Evolutionary conservation across 306 rosid species (phyloP), one percentile per base, ranked within the genome.

Genomic region (Casuarina glauca): DNA sequence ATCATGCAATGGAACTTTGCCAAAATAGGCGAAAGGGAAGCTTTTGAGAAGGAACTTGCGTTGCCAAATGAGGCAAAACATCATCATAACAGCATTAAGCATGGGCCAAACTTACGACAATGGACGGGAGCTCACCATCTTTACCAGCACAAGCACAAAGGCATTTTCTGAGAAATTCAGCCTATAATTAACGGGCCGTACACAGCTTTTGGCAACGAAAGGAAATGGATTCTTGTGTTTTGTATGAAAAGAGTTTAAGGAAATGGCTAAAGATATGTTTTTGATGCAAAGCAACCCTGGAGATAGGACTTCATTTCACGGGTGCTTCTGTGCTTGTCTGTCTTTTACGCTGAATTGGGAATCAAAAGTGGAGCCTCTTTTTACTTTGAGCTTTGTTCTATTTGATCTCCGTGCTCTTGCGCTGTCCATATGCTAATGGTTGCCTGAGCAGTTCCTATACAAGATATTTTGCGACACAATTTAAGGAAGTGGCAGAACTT

Each of bases 1-100:
- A 52, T 74, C 63, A 62, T 78, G 72, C 52, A 63, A 76, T 2
- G 16, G 81, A 75, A 51, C 79, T 84, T 76, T 68, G 78, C 83
- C 15, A 54, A 72, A 86, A 69, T 57, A 17, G 85, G 86, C 7
- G 80, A 82, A 19, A 35, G 38, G 74, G 58, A 80, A 81, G 84
- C 88, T 50, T 57, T 76, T 55, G 74, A 48, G 66, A 78, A 77
- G 81, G 80, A 83, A 83, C 74, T 77, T 77, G 54, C 63, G 53
- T 44, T 51, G 77, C 62, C 63, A 78, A 41, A 63, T 49, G 8
- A 58, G 79, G 39, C 4, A 60, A 82, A 79, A 74, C 41, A 42
- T 72, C 51, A 76, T 53, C 72, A 76, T 69, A 77, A 74, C 70
- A 66, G 72, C 76, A 75, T 10, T 63, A 67, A 67, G 51, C 71